phyloP scores from a whole-genome alignment of 2,329 filamentous ascomycete species.

The Hymenoscyphus occultus region DNA sequence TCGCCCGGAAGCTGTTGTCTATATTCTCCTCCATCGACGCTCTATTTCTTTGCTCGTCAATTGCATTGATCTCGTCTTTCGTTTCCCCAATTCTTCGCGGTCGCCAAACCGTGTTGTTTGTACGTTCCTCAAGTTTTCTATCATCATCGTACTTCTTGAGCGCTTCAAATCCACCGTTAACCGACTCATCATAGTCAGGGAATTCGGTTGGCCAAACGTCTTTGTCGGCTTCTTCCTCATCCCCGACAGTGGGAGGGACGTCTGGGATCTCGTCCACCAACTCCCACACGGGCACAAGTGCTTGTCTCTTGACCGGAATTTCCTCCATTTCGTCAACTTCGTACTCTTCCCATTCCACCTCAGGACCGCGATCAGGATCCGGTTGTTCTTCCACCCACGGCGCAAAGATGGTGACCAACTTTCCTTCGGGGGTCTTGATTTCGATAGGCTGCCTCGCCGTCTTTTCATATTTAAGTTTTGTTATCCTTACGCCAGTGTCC shows the following conservation, averaged over 20 bases:
- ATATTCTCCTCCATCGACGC: not conserved
- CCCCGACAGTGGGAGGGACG: not conserved
- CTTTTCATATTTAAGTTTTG: too few species aligned
- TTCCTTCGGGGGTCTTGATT: too few species aligned
- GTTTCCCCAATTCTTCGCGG: slow-evolving; percentile 26
- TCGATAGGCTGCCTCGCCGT: too few species aligned
- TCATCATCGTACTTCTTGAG: slow-evolving; percentile 21
- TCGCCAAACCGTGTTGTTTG: slow-evolving; percentile 33
- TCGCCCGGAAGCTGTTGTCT: not conserved
- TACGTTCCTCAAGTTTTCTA: slow-evolving; percentile 19
- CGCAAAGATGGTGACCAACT: not conserved
- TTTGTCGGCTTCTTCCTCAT: not conserved
- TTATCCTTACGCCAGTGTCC: too few species aligned
- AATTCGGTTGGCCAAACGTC: not conserved
- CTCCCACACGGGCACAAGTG: slow-evolving; percentile 6
- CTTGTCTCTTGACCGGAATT: not conserved
- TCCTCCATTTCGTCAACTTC: not conserved
- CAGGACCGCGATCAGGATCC: not conserved
- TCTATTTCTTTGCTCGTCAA: not conserved
- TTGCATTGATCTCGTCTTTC: not conserved
- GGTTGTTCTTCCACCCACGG: not conserved
- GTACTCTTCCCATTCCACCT: slow-evolving; percentile 3
- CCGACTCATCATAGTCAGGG: slow-evolving; percentile 14
- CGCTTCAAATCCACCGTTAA: slow-evolving; percentile 24
- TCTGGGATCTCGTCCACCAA: slow-evolving; percentile 6